These are phyloP conservation scores for Pseudogymnoascus sp. DNA, from an alignment of 2,329 filamentous ascomycete species.

Conservation along the genomic window DNA sequence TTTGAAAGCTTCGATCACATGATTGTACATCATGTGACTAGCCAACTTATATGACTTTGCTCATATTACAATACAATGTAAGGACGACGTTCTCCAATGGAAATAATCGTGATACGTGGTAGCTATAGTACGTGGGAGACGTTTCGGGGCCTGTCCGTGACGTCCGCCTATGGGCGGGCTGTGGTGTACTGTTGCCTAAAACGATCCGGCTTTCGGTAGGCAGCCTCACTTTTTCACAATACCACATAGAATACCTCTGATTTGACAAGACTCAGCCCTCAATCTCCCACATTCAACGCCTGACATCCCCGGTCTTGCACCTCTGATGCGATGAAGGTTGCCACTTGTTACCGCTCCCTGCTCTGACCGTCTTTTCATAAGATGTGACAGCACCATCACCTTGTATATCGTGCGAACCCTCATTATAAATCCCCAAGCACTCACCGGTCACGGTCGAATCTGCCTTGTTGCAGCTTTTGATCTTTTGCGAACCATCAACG, in stretches of 20 bases:
- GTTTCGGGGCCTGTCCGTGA: neutral
- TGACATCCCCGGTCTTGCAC: neutral
- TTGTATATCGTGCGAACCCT: neutral
- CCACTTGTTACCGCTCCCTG: neutral
- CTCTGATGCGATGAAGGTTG: neutral
- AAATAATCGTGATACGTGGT: neutral
- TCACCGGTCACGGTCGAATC: neutral
- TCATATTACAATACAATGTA: neutral
- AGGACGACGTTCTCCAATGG: neutral
- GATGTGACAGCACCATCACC: neutral
- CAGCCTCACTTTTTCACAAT: conserved; percentile 7
- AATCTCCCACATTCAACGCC: neutral
- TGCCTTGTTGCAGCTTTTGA: neutral
- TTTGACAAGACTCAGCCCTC: neutral
- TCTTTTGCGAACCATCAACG: neutral
- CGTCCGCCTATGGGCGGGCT: neutral
- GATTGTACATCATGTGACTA: neutral
- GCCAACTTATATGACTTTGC: neutral
- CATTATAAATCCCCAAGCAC: neutral
- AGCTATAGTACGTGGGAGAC: neutral
- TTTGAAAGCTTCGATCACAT: neutral
- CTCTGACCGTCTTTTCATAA: conserved; percentile 8
- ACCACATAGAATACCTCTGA: neutral
- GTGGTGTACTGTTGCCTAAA: conserved; percentile 7
- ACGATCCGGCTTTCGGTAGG: neutral